These are phyloP conservation scores for Blepharisma japonicum DNA, from an alignment of 73 alveolate genomes.

Conservation along the genomic window DNA sequence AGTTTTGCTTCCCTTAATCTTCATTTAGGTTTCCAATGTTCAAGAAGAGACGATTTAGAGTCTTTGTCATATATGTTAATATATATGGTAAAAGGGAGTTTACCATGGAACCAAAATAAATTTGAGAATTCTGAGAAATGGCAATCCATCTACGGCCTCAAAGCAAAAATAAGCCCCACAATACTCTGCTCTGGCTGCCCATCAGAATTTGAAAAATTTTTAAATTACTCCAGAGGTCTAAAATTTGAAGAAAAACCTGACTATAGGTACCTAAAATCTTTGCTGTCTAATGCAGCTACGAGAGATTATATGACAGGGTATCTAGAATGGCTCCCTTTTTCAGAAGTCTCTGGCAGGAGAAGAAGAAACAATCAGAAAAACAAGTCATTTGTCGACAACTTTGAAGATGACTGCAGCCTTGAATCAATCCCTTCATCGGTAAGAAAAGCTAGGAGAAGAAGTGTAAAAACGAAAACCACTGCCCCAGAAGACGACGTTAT, in stretches of 20 bases:
- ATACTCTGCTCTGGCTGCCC: slow-evolving; percentile 80
- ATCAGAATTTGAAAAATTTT: slow-evolving; percentile 70
- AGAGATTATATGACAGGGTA: too few relatives aligned
- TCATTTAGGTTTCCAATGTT: slow-evolving; percentile 56
- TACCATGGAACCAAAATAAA: slow-evolving; percentile 77
- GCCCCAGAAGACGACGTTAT: too few relatives aligned
- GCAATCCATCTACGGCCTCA: slow-evolving; percentile 65
- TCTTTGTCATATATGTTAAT: slow-evolving; percentile 69
- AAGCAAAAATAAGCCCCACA: slow-evolving; percentile 74
- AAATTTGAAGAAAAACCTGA: slow-evolving; percentile 88
- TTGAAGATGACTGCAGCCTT: too few relatives aligned
- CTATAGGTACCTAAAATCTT: slow-evolving; percentile 60
- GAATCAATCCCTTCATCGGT: too few relatives aligned
- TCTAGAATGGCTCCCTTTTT: too few relatives aligned
- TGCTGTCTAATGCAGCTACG: slow-evolving; percentile 24
- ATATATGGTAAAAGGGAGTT: slow-evolving; percentile 68
- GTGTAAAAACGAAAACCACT: too few relatives aligned
- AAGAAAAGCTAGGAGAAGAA: too few relatives aligned
- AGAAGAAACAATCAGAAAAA: too few relatives aligned
- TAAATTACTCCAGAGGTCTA: slow-evolving; percentile 71
- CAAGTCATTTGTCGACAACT: too few relatives aligned
- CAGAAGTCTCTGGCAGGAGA: too few relatives aligned
- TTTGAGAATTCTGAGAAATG: slow-evolving; percentile 74
- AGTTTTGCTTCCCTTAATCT: slow-evolving; percentile 58
- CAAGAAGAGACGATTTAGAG: slow-evolving; percentile 83